Base-by-base conservation (phyloP, 2,329 filamentous ascomycete species). In the Ophiostoma sp. region DNA sequence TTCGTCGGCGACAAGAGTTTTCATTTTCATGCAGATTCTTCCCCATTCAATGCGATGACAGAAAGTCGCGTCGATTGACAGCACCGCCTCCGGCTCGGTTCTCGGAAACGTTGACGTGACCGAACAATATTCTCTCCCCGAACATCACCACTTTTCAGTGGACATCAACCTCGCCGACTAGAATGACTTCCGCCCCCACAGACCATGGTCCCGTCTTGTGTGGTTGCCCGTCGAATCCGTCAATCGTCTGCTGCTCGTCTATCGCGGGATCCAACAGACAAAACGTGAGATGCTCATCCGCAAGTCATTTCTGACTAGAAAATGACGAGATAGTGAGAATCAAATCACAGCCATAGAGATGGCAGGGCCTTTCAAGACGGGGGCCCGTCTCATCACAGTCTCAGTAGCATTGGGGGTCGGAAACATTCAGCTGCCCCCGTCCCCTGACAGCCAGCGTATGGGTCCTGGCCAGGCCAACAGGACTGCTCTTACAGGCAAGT, bases 371-470 rank as follows among this genome's bases (percentile, higher is more conserved):
- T 9, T 25, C 22, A 55, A 9, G 22, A 45, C 36, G 61, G 61
- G 61, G n/a, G 9, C 19, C 22, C 22, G 61, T 66, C 25, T 48
- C 64, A 50, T 68, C 64, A 50, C 42, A 68, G 64, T 33, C 64
- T 33, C 45, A 48, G 42, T 33, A n/a, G 64, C 64, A 50, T 50
- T 50, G 64, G 45, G 61, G 36, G 55, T 59, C 28, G 12, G 36
- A 45, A 45, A 45, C 61, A 59, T 7, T 33, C 15, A 48, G 42
- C 3, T 48, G 42, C 15, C 15, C 42, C 42, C 42, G 28, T 59
- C 22, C 4, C 25, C 25, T 52, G 22, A n/a, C 4, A 64, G 33
- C 42, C 36, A 64, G 61, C 45, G 61, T 11, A 42, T n/a, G n/a
- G n/a, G 45, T 36, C 45, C 36, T 22, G 36, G n/a, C 39, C 9